phyloP scores from a whole-genome alignment of 176 grass and related monocot genomes.

The Carex littledalei region DNA sequence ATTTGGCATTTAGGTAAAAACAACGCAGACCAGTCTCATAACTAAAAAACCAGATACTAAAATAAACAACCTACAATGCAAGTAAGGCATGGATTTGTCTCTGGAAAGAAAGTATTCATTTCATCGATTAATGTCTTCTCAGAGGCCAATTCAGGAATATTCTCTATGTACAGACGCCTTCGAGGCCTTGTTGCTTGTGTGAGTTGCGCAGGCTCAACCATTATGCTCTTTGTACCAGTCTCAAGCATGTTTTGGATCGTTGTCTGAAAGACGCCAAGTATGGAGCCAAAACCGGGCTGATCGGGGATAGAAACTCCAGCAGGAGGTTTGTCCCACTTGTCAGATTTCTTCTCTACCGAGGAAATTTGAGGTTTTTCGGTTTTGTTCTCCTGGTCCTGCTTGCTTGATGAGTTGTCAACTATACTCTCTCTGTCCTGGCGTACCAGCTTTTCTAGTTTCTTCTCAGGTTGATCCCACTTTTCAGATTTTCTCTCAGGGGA shows the following conservation, averaged over 20 bases:
- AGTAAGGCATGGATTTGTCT: conserved; percentile 78
- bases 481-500: conserved; percentile 15
- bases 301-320: conserved; percentile 36
- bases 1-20: conserved; percentile 19
- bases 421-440: neutral
- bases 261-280: conserved; percentile 5
- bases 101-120: conserved; percentile 76
- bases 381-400: neutral
- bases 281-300: conserved; percentile 32
- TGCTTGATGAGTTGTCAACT: neutral
- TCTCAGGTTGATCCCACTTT: conserved; percentile 19
- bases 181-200: conserved; percentile 82
- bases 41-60: neutral
- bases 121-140: conserved; percentile 64
- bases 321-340: conserved; percentile 88
- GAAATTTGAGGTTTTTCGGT: neutral
- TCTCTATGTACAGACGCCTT: conserved; percentile 80
- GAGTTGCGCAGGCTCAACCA: conserved; percentile 71
- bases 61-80: conserved; percentile 49
- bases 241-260: conserved; percentile 29
- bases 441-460: neutral
- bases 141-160: conserved; percentile 55
- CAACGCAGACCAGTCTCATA: neutral
- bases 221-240: conserved; percentile 32
- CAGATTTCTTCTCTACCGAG: conserved; percentile 37